A percentile compares a stretch with the other conserved stretches of the same genome.
phyloP scores from a whole-genome alignment of 331 rosid genomes.

The Rhamnella rubrinervis region DNA sequence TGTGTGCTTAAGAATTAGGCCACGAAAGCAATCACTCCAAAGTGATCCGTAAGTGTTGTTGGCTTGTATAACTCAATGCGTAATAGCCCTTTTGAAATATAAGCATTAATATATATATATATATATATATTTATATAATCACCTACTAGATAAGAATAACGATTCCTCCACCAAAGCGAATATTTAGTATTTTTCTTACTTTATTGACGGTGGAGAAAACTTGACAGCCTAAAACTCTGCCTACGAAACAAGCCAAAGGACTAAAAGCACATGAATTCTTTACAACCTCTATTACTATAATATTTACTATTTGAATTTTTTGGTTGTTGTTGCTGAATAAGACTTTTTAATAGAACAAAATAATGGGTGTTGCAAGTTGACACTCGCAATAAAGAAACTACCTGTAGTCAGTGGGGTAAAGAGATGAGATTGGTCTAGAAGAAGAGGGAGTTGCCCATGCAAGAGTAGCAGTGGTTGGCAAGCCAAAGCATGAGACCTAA shows the following conservation, averaged over 20 bases:
- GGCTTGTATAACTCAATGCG: conserved; percentile 36
- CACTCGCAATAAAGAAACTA: conserved; percentile 8
- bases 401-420: conserved; percentile 8
- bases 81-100: conserved; percentile 30
- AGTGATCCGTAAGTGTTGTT: conserved; percentile 31
- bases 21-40: conserved; percentile 30
- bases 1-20: conserved; percentile 30
- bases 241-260: conserved; percentile 31
- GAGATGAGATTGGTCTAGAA: background rate
- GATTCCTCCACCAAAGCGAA: conserved; percentile 52
- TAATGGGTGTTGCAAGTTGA: conserved; percentile 4
- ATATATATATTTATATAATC: background rate
- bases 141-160: conserved; percentile 39
- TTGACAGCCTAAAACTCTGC: conserved; percentile 22
- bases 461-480: conserved; percentile 18
- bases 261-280: background rate
- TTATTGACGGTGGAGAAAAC: conserved; percentile 38
- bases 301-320: too few relatives aligned
- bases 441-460: background rate
- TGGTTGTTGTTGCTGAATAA: too few relatives aligned
- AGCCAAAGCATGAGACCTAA: conserved; percentile 19
- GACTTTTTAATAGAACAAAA: too few relatives aligned
- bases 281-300: too few relatives aligned
- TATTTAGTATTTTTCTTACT: conserved; percentile 45
- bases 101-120: conserved; percentile 6